Evolutionary conservation across 345 rosid genomes (phyloP).

Genomic region (Bruguiera sexangula): DNA sequence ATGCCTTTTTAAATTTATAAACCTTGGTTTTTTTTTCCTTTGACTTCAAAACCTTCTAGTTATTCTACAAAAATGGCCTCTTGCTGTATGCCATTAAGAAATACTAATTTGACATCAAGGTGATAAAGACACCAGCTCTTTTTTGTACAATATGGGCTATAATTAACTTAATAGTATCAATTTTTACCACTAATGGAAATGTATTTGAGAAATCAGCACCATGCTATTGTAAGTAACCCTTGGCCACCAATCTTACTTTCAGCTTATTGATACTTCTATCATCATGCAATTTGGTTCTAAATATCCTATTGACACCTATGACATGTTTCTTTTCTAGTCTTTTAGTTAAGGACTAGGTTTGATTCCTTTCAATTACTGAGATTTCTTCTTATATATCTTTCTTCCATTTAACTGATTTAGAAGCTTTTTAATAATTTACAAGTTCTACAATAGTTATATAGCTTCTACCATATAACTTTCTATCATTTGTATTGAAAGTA

Average conservation of each 20-base stretch:
- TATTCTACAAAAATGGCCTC: slow-evolving; percentile 6
- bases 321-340: not conserved
- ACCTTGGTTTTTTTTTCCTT: not conserved
- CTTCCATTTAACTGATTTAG: not conserved
- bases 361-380: not conserved
- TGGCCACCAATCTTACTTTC: not conserved
- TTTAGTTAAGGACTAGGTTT: not conserved
- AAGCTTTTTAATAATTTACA: not conserved
- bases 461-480: too few relatives aligned
- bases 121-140: not conserved
- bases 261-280: not conserved
- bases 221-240: not conserved
- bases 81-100: not conserved
- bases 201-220: not conserved
- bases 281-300: not conserved
- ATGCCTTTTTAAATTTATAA: not conserved
- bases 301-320: not conserved
- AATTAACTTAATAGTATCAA: not conserved
- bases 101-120: not conserved
- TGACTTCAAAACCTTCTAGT: not conserved
- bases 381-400: not conserved
- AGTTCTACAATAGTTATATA: too few relatives aligned
- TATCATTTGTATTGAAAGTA: too few relatives aligned
- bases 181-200: not conserved
- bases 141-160: not conserved